phyloP scores from a whole-genome alignment of 164 flowering plant species.

The Aristolochia contorta region DNA sequence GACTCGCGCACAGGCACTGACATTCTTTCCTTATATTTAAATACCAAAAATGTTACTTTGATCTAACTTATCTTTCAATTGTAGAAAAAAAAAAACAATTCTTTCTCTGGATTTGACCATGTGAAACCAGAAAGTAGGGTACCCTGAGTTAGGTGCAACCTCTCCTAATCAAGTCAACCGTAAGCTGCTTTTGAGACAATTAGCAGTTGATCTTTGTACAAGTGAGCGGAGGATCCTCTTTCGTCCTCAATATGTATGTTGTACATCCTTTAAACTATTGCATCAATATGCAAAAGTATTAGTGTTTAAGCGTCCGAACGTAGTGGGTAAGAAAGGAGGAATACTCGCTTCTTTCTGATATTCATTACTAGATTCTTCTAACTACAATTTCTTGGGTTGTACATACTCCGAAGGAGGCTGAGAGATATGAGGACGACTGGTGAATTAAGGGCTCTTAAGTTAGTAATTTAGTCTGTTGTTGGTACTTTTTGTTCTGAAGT shows the following conservation, averaged over 20 bases:
- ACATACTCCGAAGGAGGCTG: conserved; percentile 78
- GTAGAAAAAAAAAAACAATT: too few species aligned
- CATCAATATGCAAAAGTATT: background rate
- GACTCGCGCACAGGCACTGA: too few species aligned
- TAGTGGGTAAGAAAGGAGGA: background rate
- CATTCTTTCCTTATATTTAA: too few species aligned
- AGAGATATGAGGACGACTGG: conserved; percentile 85
- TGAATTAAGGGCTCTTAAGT: conserved; percentile 64
- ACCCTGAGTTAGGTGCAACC: conserved; percentile 71
- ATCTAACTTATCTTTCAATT: too few species aligned
- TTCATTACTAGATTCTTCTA: background rate
- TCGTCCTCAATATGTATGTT: conserved; percentile 86
- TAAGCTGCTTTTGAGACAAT: conserved; percentile 69
- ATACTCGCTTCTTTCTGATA: background rate
- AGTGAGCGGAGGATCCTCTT: conserved; percentile 78
- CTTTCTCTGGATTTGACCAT: background rate
- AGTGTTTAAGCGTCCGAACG: too few species aligned
- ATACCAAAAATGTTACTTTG: too few species aligned
- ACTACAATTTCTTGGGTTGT: conserved; percentile 4
- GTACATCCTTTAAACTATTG: background rate
- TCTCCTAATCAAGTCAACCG: conserved; percentile 83
- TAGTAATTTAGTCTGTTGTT: too few species aligned
- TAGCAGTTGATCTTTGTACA: conserved; percentile 76
- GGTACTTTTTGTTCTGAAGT: too few species aligned
- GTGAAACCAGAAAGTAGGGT: conserved; percentile 56